Evolutionary conservation across 495 filamentous ascomycete species (phyloP).

Genomic region (Penicillium roqueforti): DNA sequence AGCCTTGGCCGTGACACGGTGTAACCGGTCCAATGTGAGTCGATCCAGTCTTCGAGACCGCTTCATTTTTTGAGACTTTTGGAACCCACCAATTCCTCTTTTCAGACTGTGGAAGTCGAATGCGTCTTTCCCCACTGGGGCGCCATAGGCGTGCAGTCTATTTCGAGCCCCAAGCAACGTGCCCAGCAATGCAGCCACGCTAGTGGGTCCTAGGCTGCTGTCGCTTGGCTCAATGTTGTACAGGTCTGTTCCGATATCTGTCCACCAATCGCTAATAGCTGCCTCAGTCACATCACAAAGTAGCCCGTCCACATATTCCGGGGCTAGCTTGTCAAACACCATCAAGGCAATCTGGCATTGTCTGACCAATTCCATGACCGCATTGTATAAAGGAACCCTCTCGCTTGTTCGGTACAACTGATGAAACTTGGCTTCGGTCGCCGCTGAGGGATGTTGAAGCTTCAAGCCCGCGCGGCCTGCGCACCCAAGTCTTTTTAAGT

Average conservation of each 20-base stretch:
- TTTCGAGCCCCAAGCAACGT: constrained; percentile 87
- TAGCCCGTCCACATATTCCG: constrained; percentile 88
- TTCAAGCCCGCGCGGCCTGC: constrained; percentile 84
- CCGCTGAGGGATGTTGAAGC: constrained; percentile 66
- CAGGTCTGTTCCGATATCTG: constrained; percentile 82
- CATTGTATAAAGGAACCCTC: constrained; percentile 65
- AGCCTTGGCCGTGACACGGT: constrained; percentile 78
- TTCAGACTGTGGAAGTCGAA: constrained; percentile 82
- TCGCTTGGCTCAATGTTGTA: constrained; percentile 91
- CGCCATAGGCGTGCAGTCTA: constrained; percentile 73
- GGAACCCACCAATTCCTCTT: constrained; percentile 78
- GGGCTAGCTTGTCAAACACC: constrained; percentile 79
- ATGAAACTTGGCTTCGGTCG: constrained; percentile 86
- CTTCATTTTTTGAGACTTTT: constrained; percentile 79
- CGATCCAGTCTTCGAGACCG: constrained; percentile 76
- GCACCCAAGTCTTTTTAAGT: constrained; percentile 89
- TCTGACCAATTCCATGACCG: constrained; percentile 87
- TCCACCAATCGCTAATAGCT: constrained; percentile 94
- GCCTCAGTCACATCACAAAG: constrained; percentile 91
- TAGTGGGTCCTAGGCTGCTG: constrained; percentile 87
- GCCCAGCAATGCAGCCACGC: constrained; percentile 82
- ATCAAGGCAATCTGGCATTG: constrained; percentile 86
- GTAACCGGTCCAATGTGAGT: constrained; percentile 75
- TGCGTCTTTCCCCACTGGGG: constrained; percentile 84
- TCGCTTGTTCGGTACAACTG: constrained; percentile 86